Conservation (phyloP, 2,329 filamentous ascomycete genomes). For the Fusarium sp. region DNA sequence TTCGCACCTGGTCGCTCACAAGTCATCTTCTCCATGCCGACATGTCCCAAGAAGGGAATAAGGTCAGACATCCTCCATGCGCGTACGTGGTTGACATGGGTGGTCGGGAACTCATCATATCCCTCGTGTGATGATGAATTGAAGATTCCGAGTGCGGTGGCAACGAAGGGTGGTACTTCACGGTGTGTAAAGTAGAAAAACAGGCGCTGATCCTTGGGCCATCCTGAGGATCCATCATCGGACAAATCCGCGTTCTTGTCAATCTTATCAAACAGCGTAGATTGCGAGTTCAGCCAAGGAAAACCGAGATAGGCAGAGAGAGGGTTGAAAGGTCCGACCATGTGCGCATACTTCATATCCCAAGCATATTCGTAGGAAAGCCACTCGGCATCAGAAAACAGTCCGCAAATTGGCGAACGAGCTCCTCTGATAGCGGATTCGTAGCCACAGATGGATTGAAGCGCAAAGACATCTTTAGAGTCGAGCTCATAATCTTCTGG, state of each 20-base stretch:
- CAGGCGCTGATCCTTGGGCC: constrained; percentile 38
- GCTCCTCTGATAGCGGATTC: constrained; percentile 41
- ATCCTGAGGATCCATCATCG: constrained; percentile 20
- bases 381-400: constrained; percentile 45
- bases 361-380: constrained; percentile 46
- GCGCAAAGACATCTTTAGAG: constrained; percentile 43
- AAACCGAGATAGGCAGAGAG: constrained; percentile 43
- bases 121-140: constrained; percentile 42
- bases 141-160: constrained; percentile 44
- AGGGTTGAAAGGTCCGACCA: constrained; percentile 45
- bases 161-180: constrained; percentile 45
- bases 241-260: constrained; percentile 6
- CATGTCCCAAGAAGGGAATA: constrained; percentile 43
- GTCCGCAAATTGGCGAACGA: constrained; percentile 33
- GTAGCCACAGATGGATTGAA: constrained; percentile 46
- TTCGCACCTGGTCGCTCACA: constrained; percentile 20
- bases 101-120: constrained; percentile 42
- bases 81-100: constrained; percentile 43
- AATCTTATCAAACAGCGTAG: constrained; percentile 31
- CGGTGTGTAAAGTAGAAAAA: constrained; percentile 47
- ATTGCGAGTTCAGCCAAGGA: constrained; percentile 41
- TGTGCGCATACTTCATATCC: constrained; percentile 48
- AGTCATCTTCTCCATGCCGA: constrained; percentile 48
- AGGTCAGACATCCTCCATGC: constrained; percentile 48
- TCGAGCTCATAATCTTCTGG: constrained; percentile 37